A percentile compares a stretch with the other conserved stretches of the same genome.
These are phyloP conservation scores for Arthrobotrys megalospora DNA, from an alignment of 2,329 filamentous ascomycete species.

Conservation along the genomic window DNA sequence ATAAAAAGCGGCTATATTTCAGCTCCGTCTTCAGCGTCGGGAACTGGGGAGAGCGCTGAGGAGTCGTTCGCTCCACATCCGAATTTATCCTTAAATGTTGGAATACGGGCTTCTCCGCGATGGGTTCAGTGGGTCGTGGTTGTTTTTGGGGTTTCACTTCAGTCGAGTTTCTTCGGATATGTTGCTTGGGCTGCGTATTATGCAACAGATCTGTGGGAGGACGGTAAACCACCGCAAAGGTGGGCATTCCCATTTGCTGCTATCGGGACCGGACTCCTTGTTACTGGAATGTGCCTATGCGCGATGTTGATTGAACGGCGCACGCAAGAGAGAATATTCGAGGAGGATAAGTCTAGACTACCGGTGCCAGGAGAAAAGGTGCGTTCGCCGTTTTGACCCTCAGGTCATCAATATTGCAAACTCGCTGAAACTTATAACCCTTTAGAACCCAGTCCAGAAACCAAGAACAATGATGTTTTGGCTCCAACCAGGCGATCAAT, in stretches of 20 bases:
- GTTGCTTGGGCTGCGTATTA: conserved; percentile 26
- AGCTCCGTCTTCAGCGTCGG: not conserved
- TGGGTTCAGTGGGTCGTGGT: conserved; percentile 29
- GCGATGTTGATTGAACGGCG: conserved; percentile 47
- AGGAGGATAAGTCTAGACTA: not conserved
- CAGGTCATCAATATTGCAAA: not conserved
- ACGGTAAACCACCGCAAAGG: not conserved
- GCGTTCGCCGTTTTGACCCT: not conserved
- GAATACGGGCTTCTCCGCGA: conserved; percentile 28
- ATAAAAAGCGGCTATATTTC: not conserved
- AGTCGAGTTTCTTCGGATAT: conserved; percentile 33
- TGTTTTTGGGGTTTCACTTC: conserved; percentile 53
- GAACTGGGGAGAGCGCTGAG: not conserved
- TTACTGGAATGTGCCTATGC: conserved; percentile 56
- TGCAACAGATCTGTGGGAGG: conserved; percentile 10
- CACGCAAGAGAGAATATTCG: conserved; percentile 8
- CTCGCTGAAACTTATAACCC: not conserved
- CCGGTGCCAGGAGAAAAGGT: not conserved
- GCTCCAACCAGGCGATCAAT: conserved; percentile 60
- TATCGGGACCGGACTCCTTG: conserved; percentile 36
- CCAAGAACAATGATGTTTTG: conserved; percentile 37
- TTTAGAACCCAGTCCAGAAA: not conserved
- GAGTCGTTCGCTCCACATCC: conserved; percentile 12
- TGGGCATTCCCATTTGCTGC: conserved; percentile 48
- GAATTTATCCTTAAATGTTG: conserved; percentile 57